phyloP scores from a whole-genome alignment of 495 filamentous ascomycete genomes.

The Aspergillus egyptiacus region DNA sequence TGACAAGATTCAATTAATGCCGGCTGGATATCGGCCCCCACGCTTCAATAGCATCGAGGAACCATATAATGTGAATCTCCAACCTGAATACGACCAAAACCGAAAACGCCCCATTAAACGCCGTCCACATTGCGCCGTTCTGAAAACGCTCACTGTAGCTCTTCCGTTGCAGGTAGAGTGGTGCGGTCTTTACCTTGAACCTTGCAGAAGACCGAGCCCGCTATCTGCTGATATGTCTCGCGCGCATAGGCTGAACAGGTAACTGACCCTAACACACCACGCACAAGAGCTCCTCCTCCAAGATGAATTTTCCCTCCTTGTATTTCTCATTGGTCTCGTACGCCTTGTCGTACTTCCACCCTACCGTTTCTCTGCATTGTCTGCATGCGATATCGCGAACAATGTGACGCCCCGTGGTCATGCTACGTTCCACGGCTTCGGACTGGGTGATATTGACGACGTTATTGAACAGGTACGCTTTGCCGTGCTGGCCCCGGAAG shows the following conservation, averaged over 20 bases:
- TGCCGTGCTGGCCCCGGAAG: slow-evolving; percentile 97
- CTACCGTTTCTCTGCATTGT: slow-evolving; percentile 85
- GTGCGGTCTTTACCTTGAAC: slow-evolving; percentile 1
- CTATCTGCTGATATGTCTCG: slow-evolving; percentile 1
- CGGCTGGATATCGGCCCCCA: neutral
- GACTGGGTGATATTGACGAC: slow-evolving; percentile 84
- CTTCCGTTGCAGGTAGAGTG: slow-evolving; percentile 12
- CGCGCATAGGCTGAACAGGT: neutral
- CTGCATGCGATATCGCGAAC: slow-evolving; percentile 88
- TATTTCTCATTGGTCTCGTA: slow-evolving; percentile 91
- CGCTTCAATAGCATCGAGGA: slow-evolving; percentile 4
- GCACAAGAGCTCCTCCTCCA: slow-evolving; percentile 88
- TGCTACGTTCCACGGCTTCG: slow-evolving; percentile 85
- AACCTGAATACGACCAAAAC: neutral
- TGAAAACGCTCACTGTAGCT: slow-evolving; percentile 18
- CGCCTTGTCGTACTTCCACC: slow-evolving; percentile 99
- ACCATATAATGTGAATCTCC: neutral
- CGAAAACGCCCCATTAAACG: slow-evolving; percentile 30
- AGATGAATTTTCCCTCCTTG: slow-evolving; percentile 96
- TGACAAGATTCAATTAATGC: neutral
- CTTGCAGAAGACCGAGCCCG: slow-evolving; percentile 3
- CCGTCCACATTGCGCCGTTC: slow-evolving; percentile 18
- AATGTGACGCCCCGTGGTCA: slow-evolving; percentile 95
- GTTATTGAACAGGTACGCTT: slow-evolving; percentile 91
- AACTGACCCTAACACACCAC: slow-evolving; percentile 51